Evolutionary conservation across 306 rosid species (phyloP).

Genomic region (Geum urbanum): DNA sequence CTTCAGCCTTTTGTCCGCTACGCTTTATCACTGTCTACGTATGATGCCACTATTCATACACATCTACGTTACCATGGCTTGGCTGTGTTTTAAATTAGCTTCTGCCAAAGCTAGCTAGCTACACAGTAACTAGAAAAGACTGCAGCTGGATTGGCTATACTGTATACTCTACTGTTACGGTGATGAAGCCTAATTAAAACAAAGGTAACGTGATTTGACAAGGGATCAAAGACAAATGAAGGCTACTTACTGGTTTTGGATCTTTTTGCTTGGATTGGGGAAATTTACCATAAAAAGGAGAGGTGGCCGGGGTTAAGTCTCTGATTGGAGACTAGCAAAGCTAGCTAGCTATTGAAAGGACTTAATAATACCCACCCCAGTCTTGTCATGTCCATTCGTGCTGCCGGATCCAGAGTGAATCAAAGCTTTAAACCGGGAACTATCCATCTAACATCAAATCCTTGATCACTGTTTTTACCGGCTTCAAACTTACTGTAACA

Average conservation of each 20-base stretch:
- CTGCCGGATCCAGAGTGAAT: background rate
- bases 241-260: background rate
- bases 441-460: constrained; percentile 5
- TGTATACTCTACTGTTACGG: too few species aligned
- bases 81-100: background rate
- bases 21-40: background rate
- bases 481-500: background rate
- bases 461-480: background rate
- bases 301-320: too few species aligned
- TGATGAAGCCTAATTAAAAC: too few species aligned
- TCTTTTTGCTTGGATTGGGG: constrained; percentile 4
- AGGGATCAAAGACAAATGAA: constrained; percentile 5
- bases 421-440: background rate
- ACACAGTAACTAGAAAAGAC: background rate
- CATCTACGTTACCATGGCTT: background rate
- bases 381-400: constrained; percentile 15
- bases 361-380: background rate
- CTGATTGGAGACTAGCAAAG: too few species aligned
- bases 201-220: constrained; percentile 13
- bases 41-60: background rate
- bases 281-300: background rate
- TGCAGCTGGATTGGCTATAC: constrained; percentile 10
- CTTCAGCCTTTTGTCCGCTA: background rate
- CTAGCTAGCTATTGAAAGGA: too few species aligned
- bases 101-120: background rate